Conservation (phyloP, 129 eudicot species). For the Artemisia annua region DNA sequence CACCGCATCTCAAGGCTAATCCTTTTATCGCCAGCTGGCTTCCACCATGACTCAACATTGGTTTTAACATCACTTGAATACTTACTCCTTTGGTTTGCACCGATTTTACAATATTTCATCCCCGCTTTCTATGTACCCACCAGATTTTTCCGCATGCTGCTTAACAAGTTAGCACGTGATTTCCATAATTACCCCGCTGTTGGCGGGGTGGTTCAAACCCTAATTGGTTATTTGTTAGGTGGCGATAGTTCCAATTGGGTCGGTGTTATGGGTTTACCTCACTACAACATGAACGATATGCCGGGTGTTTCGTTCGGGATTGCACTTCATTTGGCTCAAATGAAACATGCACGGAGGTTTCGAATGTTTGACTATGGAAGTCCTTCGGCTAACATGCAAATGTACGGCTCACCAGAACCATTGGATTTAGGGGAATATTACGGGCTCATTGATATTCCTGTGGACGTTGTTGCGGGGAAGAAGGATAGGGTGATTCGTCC, state of each 20-base stretch:
- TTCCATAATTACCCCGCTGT: slow-evolving; percentile 94
- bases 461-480: slow-evolving; percentile 84
- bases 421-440: slow-evolving; percentile 80
- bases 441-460: slow-evolving; percentile 79
- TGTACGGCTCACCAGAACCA: slow-evolving; percentile 79
- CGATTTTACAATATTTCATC: slow-evolving; percentile 52
- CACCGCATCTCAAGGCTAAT: slow-evolving; percentile 82
- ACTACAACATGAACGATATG: slow-evolving; percentile 97
- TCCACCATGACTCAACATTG: slow-evolving; percentile 71
- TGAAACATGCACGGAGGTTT: slow-evolving; percentile 58
- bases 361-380: slow-evolving; percentile 84
- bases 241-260: slow-evolving; percentile 98
- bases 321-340: slow-evolving; percentile 84
- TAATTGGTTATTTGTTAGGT: slow-evolving; percentile 75
- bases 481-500: slow-evolving; percentile 86
- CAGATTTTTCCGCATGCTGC: slow-evolving; percentile 85
- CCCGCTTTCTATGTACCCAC: slow-evolving; percentile 94
- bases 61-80: slow-evolving; percentile 56
- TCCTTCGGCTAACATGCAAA: slow-evolving; percentile 58
- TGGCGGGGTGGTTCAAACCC: slow-evolving; percentile 94
- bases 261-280: slow-evolving; percentile 83
- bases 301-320: slow-evolving; percentile 86
- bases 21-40: slow-evolving; percentile 92
- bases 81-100: slow-evolving; percentile 56
- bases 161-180: slow-evolving; percentile 92